phyloP scores from a whole-genome alignment of 2,329 filamentous ascomycete genomes.

The Elsinoe batatas region DNA sequence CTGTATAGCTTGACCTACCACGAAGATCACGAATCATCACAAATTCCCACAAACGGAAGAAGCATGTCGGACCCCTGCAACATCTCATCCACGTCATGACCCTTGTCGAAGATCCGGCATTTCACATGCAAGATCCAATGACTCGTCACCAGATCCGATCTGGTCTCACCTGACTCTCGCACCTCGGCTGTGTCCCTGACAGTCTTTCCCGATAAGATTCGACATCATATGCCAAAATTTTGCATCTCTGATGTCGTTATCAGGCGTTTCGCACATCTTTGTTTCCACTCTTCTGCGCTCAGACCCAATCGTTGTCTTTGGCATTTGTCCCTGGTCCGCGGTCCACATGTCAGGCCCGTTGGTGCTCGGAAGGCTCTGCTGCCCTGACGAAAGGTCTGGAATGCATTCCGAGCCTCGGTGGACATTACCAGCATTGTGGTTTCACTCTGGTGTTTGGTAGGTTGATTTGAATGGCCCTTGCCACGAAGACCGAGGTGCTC shows the following conservation, averaged over 20 bases:
- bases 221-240: conserved; percentile 12
- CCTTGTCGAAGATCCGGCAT: conserved; percentile 3
- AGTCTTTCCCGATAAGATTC: conserved; percentile 7
- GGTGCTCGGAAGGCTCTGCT: not conserved
- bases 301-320: not conserved
- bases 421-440: not conserved
- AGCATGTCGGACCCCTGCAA: not conserved
- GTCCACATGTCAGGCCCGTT: conserved; percentile 8
- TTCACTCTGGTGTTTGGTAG: not conserved
- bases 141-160: conserved; percentile 6
- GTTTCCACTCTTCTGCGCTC: conserved; percentile 1
- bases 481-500: conserved; percentile 1
- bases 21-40: not conserved
- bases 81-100: conserved; percentile 8
- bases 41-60: not conserved
- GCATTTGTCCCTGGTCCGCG: not conserved
- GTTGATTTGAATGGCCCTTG: not conserved
- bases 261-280: conserved; percentile 4
- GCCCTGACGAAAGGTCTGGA: not conserved
- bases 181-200: not conserved
- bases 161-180: not conserved
- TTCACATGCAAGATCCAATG: conserved; percentile 9
- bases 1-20: not conserved
- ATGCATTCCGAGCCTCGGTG: conserved; percentile 1
- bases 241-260: conserved; percentile 3